Evolutionary conservation across 2,329 filamentous ascomycete species (phyloP), one percentile per base, ranked within the genome.

Genomic region (Chaetomium sp.): DNA sequence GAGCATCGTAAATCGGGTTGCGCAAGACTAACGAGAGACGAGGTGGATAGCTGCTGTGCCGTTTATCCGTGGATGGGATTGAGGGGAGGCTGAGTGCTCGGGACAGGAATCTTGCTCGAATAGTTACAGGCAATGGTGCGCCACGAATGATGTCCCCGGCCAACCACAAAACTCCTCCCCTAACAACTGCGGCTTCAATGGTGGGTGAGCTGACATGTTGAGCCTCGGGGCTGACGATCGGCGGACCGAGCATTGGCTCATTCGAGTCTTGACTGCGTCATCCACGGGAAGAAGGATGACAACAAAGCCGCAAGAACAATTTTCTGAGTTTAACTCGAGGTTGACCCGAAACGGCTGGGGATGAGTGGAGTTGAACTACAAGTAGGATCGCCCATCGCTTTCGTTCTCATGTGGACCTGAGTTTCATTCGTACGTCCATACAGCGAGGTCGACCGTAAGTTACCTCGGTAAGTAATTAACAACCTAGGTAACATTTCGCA

Each of bases 191-290:
- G 35, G 35, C 35, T 42, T 42, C n/a, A 47, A n/a, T 21, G 21
- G 19, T 47, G 42, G 42, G 35, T 19, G 35, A 47, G 42, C 42
- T 47, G 42, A 47, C 12, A 23, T 29, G 29, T 31, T 10, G 31
- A 3, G 25, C 21, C 31, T 53, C 31, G 49, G 33, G 4, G 49
- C 49, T 54, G 49, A 63, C 29, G 25, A 57, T 54, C 12, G 47
- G 23, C 12, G 57, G 47, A 23, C 33, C 29, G 42, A 38, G 35
- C 23, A 50, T 45, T n/a, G 47, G 38, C 60, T 23, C 45, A 51
- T 57, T 57, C 35, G 10, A n/a, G 53, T 16, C 50, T 49, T 9
- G 60, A 62, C 53, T 57, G 60, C 53, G 53, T 62, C 53, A 62
- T 50, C 16, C 55, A 27, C 10, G 6, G 25, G 21, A 8, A 6